phyloP scores from a whole-genome alignment of 176 grass and related monocot species.

The Lolium rigidum region DNA sequence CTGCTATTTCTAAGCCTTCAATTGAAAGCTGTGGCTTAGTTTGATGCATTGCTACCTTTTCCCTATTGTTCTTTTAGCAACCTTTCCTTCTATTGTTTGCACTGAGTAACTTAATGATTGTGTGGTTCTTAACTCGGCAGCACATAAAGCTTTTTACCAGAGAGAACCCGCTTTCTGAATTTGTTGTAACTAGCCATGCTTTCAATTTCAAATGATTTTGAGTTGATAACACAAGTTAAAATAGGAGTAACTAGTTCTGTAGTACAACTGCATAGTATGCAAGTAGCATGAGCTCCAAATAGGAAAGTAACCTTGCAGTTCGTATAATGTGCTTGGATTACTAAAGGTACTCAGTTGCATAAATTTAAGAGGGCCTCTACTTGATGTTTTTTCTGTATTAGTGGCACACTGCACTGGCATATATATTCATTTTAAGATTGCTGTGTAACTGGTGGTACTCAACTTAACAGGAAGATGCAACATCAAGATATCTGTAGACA shows the following conservation, averaged over 20 bases:
- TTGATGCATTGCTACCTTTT: neutral
- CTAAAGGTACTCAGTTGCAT: neutral
- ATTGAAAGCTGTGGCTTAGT: constrained; percentile 20
- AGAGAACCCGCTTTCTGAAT: neutral
- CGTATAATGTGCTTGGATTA: constrained; percentile 3
- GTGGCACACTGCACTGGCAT: neutral
- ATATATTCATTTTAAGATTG: constrained; percentile 23
- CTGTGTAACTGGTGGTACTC: constrained; percentile 8
- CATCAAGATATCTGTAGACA: constrained; percentile 63
- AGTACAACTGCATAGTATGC: neutral
- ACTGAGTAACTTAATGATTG: neutral
- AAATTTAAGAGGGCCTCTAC: neutral
- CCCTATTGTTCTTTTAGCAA: neutral
- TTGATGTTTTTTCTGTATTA: neutral
- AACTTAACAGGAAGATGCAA: constrained; percentile 73
- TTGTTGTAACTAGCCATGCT: neutral
- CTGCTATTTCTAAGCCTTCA: constrained; percentile 20
- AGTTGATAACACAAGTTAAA: neutral
- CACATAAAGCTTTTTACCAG: neutral
- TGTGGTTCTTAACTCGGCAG: neutral
- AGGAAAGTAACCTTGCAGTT: neutral
- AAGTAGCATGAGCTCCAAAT: neutral
- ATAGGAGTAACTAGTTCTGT: neutral
- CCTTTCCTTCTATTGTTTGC: neutral
- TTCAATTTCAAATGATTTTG: constrained; percentile 12